Base-by-base conservation (phyloP, 352 stramenopile genomes). In the Phytophthora palmivora region DNA sequence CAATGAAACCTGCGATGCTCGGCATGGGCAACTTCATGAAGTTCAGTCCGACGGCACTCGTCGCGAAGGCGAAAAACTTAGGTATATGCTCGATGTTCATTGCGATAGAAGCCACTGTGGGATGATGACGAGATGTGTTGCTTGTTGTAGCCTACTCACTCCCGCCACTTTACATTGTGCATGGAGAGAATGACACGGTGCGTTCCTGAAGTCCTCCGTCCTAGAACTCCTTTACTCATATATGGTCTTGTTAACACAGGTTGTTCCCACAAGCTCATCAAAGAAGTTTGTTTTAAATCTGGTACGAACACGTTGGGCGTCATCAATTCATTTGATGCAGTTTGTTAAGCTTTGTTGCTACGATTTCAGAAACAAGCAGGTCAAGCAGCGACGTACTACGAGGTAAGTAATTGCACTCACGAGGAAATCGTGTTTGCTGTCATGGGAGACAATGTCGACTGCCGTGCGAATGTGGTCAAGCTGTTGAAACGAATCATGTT, bases 1-100 rank as follows among this genome's bases (percentile, higher is more conserved):
- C 78, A 14, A 88, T 93, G 81, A 89, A 93, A 55, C 84, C 84
- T 19, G 76, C 84, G 15, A 84, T 93, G 78, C 72, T 89, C 15
- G 84, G 84, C 26, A 63, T 77, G 39, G 45, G 50, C 36, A 79
- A 88, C 38, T 93, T 93, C 38, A 58, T 74, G 32, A 71, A 67
- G 48, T 64, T 57, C 16, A 92, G 84, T 47, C 79, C 84, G 4
- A 78, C 79, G 21, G 57, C 63, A 34, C 63, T 88, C 21, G 41
- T 89, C 18, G 51, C 52, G 26, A 43, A 69, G 15, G 53, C 70
- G 10, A 52, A 45, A 22, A 37, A 61, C 12, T 45, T 49, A 15
- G 57, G 66, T 82, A 63, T 15, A 26, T 57, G 45, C n/a, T 26
- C 12, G 34, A 18, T 26, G 26, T 26, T 58, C 1, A 30, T n/a